These are phyloP conservation scores for Leishmania amazonensis DNA, from an alignment of 208 protist species.

Conservation along the genomic window DNA sequence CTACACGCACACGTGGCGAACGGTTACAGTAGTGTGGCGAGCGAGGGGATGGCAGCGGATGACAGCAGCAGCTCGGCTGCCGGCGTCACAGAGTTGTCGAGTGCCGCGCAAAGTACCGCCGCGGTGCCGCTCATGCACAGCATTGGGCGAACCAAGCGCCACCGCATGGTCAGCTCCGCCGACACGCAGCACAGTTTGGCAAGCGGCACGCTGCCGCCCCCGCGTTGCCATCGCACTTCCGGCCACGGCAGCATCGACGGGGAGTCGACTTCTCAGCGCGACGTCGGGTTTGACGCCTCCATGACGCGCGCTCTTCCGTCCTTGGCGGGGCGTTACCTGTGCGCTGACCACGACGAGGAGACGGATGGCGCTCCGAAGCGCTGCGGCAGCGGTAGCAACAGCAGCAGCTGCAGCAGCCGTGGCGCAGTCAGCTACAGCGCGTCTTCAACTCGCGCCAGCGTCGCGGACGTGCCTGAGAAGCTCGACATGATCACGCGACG, in stretches of 20 bases:
- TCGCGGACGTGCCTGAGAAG: background rate
- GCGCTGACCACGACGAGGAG: background rate
- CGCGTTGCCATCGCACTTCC: conserved; percentile 12
- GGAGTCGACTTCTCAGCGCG: background rate
- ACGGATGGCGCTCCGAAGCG: background rate
- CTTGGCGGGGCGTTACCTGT: background rate
- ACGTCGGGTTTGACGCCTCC: background rate
- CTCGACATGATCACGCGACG: background rate
- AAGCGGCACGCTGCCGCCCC: conserved; percentile 18
- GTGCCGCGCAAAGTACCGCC: background rate
- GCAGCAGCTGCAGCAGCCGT: conserved; percentile 1
- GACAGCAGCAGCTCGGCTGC: background rate
- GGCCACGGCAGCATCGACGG: background rate
- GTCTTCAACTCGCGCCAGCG: background rate
- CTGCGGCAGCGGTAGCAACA: background rate
- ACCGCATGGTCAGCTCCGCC: conserved; percentile 26
- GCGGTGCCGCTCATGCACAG: background rate
- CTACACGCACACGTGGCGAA: background rate
- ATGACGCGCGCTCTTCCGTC: background rate
- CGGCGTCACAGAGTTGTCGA: background rate
- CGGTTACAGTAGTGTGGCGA: background rate
- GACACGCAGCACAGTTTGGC: conserved; percentile 33
- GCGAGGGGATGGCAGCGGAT: background rate
- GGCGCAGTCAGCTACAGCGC: conserved; percentile 3
- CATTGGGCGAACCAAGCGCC: conserved; percentile 13